These are phyloP conservation scores for Mucor saturninus DNA, from an alignment of 371 early-diverging fungal species.

Conservation along the genomic window DNA sequence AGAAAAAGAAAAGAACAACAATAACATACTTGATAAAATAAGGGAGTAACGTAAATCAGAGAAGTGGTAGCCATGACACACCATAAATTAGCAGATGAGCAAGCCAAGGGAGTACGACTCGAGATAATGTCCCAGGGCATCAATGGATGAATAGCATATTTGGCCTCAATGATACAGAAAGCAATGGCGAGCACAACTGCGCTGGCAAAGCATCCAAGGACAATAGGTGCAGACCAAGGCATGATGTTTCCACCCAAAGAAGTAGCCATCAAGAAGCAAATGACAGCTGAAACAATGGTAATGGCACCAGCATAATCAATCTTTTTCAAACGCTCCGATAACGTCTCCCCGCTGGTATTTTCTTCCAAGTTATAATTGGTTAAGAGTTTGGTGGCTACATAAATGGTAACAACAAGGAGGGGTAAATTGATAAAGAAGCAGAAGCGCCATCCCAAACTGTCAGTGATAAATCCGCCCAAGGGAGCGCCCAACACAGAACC, in stretches of 20 bases:
- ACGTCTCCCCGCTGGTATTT: slow-evolving; percentile 15
- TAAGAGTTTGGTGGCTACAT: slow-evolving; percentile 25
- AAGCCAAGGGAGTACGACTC: slow-evolving; percentile 32
- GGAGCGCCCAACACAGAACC: slow-evolving; percentile 45
- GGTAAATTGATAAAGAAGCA: slow-evolving; percentile 85
- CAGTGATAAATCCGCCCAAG: slow-evolving; percentile 59
- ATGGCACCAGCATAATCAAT: slow-evolving; percentile 68
- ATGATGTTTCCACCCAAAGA: slow-evolving; percentile 65
- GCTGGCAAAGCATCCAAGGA: slow-evolving; percentile 54
- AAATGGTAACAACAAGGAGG: slow-evolving; percentile 53
- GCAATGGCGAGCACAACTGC: slow-evolving; percentile 43
- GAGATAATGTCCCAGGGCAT: slow-evolving; percentile 49
- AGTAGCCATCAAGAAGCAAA: slow-evolving; percentile 60
- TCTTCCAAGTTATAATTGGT: slow-evolving; percentile 45
- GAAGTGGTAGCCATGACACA: slow-evolving; percentile 34
- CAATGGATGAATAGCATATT: slow-evolving; percentile 64
- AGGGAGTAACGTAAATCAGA: slow-evolving; percentile 30
- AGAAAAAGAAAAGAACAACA: not conserved
- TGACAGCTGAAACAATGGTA: slow-evolving; percentile 52
- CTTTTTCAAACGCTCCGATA: slow-evolving; percentile 42
- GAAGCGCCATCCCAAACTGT: slow-evolving; percentile 66
- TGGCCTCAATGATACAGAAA: slow-evolving; percentile 64
- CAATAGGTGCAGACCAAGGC: slow-evolving; percentile 62
- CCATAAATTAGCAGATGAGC: slow-evolving; percentile 35
- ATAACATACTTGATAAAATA: slow-evolving; percentile 36